Percentiles rank a stretch among this genome's conserved stretches.
These are phyloP conservation scores for Aurinia saxatilis DNA, from an alignment of 345 rosid genomes.

Conservation along the genomic window DNA sequence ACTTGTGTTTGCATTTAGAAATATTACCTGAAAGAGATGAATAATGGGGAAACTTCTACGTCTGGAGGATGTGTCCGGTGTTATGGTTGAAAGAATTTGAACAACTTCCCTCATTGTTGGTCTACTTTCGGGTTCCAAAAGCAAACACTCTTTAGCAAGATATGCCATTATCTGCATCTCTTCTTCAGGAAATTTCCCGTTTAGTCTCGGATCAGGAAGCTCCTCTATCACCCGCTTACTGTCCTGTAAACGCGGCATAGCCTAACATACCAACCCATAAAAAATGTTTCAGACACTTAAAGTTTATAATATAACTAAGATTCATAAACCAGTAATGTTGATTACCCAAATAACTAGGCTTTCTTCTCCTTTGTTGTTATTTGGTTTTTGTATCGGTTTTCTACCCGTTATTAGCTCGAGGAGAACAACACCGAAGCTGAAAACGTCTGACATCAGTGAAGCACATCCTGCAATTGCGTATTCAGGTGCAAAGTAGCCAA, in stretches of 20 bases:
- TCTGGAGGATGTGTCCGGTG: constrained; percentile 62
- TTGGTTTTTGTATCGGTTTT: constrained; percentile 64
- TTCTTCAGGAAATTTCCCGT: constrained; percentile 66
- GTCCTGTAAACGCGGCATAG: constrained; percentile 74
- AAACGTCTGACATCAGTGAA: constrained; percentile 91
- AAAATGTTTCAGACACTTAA: not conserved
- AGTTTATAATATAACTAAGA: not conserved
- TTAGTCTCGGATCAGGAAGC: constrained; percentile 75
- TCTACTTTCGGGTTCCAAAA: constrained; percentile 80
- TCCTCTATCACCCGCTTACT: constrained; percentile 55
- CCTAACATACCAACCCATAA: constrained; percentile 32
- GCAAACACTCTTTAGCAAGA: constrained; percentile 88
- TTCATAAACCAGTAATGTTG: not conserved
- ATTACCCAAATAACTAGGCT: constrained; percentile 94
- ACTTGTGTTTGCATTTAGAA: not conserved
- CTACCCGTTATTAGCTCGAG: constrained; percentile 93
- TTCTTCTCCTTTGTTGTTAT: constrained; percentile 66
- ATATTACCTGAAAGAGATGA: constrained; percentile 56
- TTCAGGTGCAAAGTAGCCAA: constrained; percentile 98
- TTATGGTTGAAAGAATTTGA: constrained; percentile 84
- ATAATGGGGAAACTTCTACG: constrained; percentile 59
- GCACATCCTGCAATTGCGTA: constrained; percentile 93
- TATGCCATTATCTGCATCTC: constrained; percentile 94
- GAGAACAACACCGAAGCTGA: constrained; percentile 95
- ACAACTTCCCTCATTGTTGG: constrained; percentile 98